Percentiles rank a stretch among this genome's conserved stretches.
Conservation (phyloP, 2,329 filamentous ascomycete species). For the Escovopsis weberi region DNA sequence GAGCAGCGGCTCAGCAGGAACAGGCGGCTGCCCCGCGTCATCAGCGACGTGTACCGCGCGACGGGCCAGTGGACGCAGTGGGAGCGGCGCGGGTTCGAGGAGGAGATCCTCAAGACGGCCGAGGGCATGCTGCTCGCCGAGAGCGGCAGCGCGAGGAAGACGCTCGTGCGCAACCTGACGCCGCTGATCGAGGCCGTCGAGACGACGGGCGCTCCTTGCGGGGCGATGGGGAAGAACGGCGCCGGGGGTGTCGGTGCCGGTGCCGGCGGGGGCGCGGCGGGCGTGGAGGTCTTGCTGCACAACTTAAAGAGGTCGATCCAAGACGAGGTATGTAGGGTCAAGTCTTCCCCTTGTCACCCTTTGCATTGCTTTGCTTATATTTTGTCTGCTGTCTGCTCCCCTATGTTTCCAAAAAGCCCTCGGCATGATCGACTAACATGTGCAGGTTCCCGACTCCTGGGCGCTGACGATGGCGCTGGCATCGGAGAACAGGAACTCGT, state of each 20-base stretch:
- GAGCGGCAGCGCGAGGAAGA: not conserved
- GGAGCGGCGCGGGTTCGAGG: slow-evolving; percentile 14
- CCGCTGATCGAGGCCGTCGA: slow-evolving; percentile 7
- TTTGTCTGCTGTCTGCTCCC: not conserved
- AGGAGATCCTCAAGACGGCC: slow-evolving; percentile 14
- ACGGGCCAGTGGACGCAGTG: slow-evolving; percentile 10
- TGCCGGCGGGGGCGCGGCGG: no score
- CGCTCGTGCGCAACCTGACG: slow-evolving; percentile 7
- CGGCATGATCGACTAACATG: no score
- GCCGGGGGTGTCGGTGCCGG: no score
- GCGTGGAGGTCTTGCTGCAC: not conserved
- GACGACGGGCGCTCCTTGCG: no score
- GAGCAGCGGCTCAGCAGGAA: slow-evolving; percentile 14
- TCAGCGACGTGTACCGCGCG: slow-evolving; percentile 9
- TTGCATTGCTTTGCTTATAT: not conserved
- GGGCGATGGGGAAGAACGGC: no score
- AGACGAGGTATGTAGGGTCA: slow-evolving; percentile 8
- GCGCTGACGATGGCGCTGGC: slow-evolving; percentile 12
- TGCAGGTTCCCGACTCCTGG: slow-evolving; percentile 14
- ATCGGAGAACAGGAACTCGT: slow-evolving; percentile 4
- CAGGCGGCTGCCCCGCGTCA: slow-evolving; percentile 11
- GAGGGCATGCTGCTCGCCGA: slow-evolving; percentile 10
- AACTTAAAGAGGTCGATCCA: slow-evolving; percentile 11
- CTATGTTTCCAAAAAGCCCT: not conserved
- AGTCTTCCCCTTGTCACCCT: no score